Evolutionary conservation across 805 yeast species (phyloP).

Genomic region (Ogataea degrootiae): DNA sequence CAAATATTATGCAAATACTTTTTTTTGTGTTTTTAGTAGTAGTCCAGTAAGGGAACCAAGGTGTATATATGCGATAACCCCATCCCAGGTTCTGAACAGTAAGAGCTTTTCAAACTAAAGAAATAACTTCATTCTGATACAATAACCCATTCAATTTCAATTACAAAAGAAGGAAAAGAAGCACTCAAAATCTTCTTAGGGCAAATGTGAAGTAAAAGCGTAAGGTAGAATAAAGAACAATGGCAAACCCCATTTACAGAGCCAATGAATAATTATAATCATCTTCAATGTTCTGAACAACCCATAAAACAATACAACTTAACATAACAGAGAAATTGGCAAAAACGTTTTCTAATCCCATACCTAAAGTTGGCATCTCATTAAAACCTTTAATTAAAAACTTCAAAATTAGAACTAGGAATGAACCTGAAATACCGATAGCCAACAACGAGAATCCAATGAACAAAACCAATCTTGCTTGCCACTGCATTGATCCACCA

Average conservation of each 20-base stretch:
- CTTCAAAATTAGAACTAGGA: slow-evolving; percentile 82
- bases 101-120: too few species aligned
- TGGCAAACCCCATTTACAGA: slow-evolving; percentile 12
- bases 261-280: slow-evolving; percentile 92
- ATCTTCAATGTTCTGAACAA: slow-evolving; percentile 93
- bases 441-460: slow-evolving; percentile 90
- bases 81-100: too few species aligned
- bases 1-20: too few species aligned
- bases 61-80: too few species aligned
- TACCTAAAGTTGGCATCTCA: slow-evolving; percentile 81
- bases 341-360: slow-evolving; percentile 88
- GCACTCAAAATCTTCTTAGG: not conserved
- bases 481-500: slow-evolving; percentile 69
- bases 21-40: too few species aligned
- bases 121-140: too few species aligned
- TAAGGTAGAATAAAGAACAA: not conserved
- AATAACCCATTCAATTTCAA: too few species aligned
- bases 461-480: slow-evolving; percentile 85
- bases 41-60: too few species aligned
- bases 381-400: slow-evolving; percentile 71
- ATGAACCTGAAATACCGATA: slow-evolving; percentile 89
- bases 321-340: slow-evolving; percentile 76
- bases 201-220: not conserved
- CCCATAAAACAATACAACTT: slow-evolving; percentile 87
- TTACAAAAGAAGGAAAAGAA: too few species aligned